A percentile compares a stretch with the other conserved stretches of the same genome.
phyloP scores from a whole-genome alignment of 2,329 filamentous ascomycete genomes.

The Onygenales sp. region DNA sequence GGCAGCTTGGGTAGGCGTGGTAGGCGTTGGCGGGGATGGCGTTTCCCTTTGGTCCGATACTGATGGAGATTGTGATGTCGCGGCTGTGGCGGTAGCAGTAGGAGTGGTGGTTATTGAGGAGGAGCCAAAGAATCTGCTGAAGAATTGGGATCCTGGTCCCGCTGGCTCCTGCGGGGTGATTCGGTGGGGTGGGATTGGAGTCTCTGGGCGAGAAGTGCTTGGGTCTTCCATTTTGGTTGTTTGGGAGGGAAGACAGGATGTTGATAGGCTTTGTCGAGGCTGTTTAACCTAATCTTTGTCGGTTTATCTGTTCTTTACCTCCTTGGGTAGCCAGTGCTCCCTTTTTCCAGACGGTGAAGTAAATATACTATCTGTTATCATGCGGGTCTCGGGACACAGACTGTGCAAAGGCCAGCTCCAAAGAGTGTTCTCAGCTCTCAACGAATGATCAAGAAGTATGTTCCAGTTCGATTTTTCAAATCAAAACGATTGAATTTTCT shows the following conservation, averaged over 20 bases:
- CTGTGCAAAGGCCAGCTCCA: too few species aligned
- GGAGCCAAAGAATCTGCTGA: background rate
- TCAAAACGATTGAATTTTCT: background rate
- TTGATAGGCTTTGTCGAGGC: background rate
- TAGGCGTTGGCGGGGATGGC: too few species aligned
- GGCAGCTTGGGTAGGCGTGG: background rate
- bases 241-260: background rate
- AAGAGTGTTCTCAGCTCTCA: too few species aligned
- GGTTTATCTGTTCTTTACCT: too few species aligned
- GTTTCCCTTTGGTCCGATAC: background rate
- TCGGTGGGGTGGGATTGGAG: background rate
- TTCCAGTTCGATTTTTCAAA: too few species aligned
- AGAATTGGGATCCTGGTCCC: background rate
- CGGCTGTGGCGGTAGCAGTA: background rate
- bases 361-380: too few species aligned
- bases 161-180: background rate
- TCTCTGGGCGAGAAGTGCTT: background rate
- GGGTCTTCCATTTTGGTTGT: background rate
- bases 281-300: background rate
- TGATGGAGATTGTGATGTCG: background rate
- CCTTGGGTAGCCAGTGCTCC: too few species aligned
- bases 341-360: too few species aligned
- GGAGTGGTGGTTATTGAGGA: background rate
- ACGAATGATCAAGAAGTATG: too few species aligned
- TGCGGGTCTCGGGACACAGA: too few species aligned